Conservation (phyloP, 352 stramenopile species). For the Plasmopara viticola region DNA sequence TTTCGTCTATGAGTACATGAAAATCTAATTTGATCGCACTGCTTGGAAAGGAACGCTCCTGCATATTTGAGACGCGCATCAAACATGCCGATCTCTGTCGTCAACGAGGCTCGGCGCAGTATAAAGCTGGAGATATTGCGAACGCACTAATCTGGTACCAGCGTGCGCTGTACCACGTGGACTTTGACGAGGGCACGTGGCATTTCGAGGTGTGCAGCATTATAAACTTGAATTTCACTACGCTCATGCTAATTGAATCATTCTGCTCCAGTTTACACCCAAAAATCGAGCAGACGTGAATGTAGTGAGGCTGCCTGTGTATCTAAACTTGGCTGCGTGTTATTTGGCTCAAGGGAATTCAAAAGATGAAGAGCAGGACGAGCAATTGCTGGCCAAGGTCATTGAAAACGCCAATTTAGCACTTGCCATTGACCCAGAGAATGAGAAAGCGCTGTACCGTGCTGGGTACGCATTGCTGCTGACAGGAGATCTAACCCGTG, state of each 20-base stretch:
- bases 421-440: conserved; percentile 65
- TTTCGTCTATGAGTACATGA: too few species aligned
- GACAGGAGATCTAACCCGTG: conserved; percentile 45
- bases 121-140: conserved; percentile 43
- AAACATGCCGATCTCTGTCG: conserved; percentile 58
- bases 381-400: conserved; percentile 38
- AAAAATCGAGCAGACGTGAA: conserved; percentile 71
- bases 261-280: conserved; percentile 44
- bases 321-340: conserved; percentile 77
- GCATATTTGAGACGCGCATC: conserved; percentile 79
- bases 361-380: conserved; percentile 29
- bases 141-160: conserved; percentile 65
- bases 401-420: conserved; percentile 61
- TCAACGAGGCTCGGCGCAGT: conserved; percentile 51
- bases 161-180: conserved; percentile 68
- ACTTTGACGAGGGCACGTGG: conserved; percentile 84
- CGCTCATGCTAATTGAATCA: neutral
- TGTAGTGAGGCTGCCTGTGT: conserved; percentile 62
- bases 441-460: conserved; percentile 83
- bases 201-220: conserved; percentile 58
- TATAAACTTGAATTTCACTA: neutral
- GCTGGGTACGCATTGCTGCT: conserved; percentile 56
- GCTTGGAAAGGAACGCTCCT: conserved; percentile 57
- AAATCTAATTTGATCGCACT: too few species aligned
- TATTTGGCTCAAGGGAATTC: conserved; percentile 39